Evolutionary conservation across 495 filamentous ascomycete genomes (phyloP).

Genomic region (Penicillium longicatenatum): DNA sequence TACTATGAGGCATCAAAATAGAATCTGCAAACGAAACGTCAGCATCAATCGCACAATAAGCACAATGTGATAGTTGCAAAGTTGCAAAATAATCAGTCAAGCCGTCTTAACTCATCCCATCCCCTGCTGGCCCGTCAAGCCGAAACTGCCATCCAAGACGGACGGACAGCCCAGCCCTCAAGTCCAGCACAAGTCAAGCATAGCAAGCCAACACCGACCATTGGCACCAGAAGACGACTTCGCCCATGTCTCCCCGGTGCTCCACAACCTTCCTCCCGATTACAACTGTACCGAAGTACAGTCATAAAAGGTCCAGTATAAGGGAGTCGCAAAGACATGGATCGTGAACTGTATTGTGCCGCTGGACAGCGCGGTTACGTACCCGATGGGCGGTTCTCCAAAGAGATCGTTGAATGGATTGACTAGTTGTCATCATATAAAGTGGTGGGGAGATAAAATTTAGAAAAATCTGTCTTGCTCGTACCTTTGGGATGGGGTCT

Average conservation of each 20-base stretch:
- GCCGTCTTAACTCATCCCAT: constrained; percentile 65
- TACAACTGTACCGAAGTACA: constrained; percentile 25
- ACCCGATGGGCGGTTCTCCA: constrained; percentile 59
- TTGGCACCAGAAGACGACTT: constrained; percentile 27
- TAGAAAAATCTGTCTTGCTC: constrained; percentile 7
- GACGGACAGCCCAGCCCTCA: constrained; percentile 37
- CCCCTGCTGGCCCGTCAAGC: constrained; percentile 50
- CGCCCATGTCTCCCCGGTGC: constrained; percentile 50
- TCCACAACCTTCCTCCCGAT: constrained; percentile 88
- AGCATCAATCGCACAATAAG: constrained; percentile 20
- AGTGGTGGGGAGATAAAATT: constrained; percentile 20
- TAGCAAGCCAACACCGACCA: constrained; percentile 33
- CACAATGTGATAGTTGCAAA: constrained; percentile 8
- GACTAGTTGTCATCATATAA: constrained; percentile 89
- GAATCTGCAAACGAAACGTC: constrained; percentile 14
- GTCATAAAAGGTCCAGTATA: constrained; percentile 63
- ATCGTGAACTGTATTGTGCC: constrained; percentile 43
- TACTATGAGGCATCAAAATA: not conserved
- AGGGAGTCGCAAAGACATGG: constrained; percentile 54
- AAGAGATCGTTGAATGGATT: constrained; percentile 98
- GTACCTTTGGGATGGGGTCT: constrained; percentile 14
- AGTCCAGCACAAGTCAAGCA: constrained; percentile 47
- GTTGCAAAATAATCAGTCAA: constrained; percentile 53
- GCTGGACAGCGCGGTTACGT: constrained; percentile 23
- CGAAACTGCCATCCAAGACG: constrained; percentile 57